These are phyloP conservation scores for Colletotrichum salicis DNA, from an alignment of 2,329 filamentous ascomycete genomes.

Conservation along the genomic window DNA sequence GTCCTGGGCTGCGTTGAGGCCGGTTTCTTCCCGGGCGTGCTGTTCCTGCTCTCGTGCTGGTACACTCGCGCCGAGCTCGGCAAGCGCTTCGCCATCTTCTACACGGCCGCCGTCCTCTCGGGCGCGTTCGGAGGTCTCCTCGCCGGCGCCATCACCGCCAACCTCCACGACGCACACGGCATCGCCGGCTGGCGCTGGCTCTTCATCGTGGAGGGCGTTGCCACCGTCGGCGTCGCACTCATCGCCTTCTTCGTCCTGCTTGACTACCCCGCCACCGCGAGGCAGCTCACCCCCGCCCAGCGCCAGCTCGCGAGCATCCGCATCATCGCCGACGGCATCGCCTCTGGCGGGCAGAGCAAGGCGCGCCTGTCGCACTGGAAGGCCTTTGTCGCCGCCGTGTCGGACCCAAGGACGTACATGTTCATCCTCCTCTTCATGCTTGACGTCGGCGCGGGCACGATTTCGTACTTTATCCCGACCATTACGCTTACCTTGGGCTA, in stretches of 20 bases:
- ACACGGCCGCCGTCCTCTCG: constrained; percentile 64
- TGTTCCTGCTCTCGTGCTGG: constrained; percentile 65
- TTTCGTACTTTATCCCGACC: constrained; percentile 65
- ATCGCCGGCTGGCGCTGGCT: constrained; percentile 65
- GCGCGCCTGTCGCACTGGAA: constrained; percentile 40
- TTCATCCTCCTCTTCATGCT: constrained; percentile 63
- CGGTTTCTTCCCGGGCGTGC: constrained; percentile 62
- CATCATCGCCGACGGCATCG: constrained; percentile 53
- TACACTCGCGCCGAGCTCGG: constrained; percentile 53
- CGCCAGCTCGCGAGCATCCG: constrained; percentile 65
- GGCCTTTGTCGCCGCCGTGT: constrained; percentile 47
- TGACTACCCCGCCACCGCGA: constrained; percentile 74
- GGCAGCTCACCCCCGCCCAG: constrained; percentile 68
- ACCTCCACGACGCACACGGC: constrained; percentile 56
- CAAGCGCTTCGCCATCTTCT: constrained; percentile 68
- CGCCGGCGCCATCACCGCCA: constrained; percentile 57
- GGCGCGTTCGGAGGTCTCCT: constrained; percentile 63
- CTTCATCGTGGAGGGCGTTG: constrained; percentile 69
- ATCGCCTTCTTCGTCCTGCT: constrained; percentile 74
- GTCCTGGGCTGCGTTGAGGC: constrained; percentile 62
- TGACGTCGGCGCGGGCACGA: constrained; percentile 55
- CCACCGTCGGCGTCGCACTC: constrained; percentile 71
- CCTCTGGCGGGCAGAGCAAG: constrained; percentile 44
- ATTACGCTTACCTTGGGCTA: constrained; percentile 61
- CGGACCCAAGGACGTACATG: constrained; percentile 58